phyloP scores from a whole-genome alignment of 2,329 filamentous ascomycete genomes.

The Escovopsis sp. region DNA sequence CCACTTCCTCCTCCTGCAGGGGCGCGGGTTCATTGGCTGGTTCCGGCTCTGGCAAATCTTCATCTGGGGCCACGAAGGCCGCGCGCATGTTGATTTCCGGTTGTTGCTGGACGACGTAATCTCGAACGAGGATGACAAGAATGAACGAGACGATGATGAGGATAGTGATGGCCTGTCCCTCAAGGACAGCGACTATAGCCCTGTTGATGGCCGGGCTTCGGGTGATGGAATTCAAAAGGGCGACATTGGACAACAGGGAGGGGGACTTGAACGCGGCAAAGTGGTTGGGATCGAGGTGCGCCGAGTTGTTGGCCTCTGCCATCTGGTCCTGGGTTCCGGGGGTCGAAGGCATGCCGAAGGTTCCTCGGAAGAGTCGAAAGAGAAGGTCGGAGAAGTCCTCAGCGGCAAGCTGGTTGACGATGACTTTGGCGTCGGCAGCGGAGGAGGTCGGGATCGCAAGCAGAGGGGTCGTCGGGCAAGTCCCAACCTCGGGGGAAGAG shows the following conservation, averaged over 20 bases:
- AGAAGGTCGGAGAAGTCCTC: constrained; percentile 19
- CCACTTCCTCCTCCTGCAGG: constrained; percentile 5
- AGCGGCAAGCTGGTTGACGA: constrained; percentile 15
- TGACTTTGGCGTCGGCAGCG: constrained; percentile 14
- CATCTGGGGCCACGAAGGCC: constrained; percentile 35
- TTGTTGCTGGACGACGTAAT: constrained; percentile 97
- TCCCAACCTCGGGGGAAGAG: constrained; percentile 12
- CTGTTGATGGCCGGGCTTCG: constrained; percentile 59
- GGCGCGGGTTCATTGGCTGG: constrained; percentile 8
- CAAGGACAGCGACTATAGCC: constrained; percentile 65
- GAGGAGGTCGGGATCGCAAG: constrained; percentile 18
- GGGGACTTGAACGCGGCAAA: constrained; percentile 8
- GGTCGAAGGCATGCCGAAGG: constrained; percentile 13
- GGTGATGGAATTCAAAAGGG: constrained; percentile 46
- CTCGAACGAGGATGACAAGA: constrained; percentile 85
- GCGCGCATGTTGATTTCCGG: constrained; percentile 75
- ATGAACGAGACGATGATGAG: constrained; percentile 89
- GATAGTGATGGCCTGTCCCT: constrained; percentile 87
- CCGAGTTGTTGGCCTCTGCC: neutral
- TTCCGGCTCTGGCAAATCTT: constrained; percentile 11
- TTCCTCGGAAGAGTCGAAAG: constrained; percentile 15
- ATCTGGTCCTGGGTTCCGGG: constrained; percentile 3
- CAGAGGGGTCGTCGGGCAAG: constrained; percentile 21
- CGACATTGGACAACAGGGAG: constrained; percentile 40
- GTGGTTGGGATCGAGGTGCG: neutral